Evolutionary conservation across 345 rosid genomes (phyloP).

Genomic region (Lepidium didymum): DNA sequence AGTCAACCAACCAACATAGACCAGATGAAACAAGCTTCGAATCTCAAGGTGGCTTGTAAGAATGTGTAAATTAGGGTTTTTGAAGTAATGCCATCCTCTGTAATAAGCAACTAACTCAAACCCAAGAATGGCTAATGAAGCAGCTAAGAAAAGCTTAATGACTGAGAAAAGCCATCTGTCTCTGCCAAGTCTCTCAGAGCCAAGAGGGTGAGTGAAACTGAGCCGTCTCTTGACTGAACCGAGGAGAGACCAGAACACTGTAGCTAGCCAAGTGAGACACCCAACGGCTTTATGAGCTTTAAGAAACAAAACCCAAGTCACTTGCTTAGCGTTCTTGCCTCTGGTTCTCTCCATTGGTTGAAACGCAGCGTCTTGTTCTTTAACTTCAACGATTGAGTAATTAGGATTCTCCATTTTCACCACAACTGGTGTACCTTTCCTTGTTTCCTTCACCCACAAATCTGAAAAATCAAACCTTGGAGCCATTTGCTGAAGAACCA

Average conservation of each 20-base stretch:
- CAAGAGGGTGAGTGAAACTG: slow-evolving; percentile 45
- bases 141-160: slow-evolving; percentile 46
- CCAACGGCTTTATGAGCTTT: slow-evolving; percentile 83
- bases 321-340: slow-evolving; percentile 80
- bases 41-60: slow-evolving; percentile 41
- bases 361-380: slow-evolving; percentile 77
- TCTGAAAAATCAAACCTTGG: slow-evolving; percentile 53
- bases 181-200: slow-evolving; percentile 48
- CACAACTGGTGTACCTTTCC: slow-evolving; percentile 71
- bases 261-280: slow-evolving; percentile 64
- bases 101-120: slow-evolving; percentile 63
- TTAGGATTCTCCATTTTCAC: slow-evolving; percentile 84
- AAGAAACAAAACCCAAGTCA: slow-evolving; percentile 84
- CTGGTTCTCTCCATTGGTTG: slow-evolving; percentile 66
- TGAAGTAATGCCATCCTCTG: slow-evolving; percentile 73
- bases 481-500: slow-evolving; percentile 41
- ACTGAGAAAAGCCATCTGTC: slow-evolving; percentile 49
- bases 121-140: slow-evolving; percentile 44
- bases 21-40: slow-evolving; percentile 52
- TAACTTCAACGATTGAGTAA: slow-evolving; percentile 70
- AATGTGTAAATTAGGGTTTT: slow-evolving; percentile 48
- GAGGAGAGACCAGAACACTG: slow-evolving; percentile 64
- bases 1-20: slow-evolving; percentile 54
- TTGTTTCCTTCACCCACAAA: slow-evolving; percentile 55
- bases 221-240: slow-evolving; percentile 64